Percentiles rank a stretch among this genome's conserved stretches.
Conservation (phyloP, 2,329 filamentous ascomycete genomes). For the Ceratocystis ficicola region DNA sequence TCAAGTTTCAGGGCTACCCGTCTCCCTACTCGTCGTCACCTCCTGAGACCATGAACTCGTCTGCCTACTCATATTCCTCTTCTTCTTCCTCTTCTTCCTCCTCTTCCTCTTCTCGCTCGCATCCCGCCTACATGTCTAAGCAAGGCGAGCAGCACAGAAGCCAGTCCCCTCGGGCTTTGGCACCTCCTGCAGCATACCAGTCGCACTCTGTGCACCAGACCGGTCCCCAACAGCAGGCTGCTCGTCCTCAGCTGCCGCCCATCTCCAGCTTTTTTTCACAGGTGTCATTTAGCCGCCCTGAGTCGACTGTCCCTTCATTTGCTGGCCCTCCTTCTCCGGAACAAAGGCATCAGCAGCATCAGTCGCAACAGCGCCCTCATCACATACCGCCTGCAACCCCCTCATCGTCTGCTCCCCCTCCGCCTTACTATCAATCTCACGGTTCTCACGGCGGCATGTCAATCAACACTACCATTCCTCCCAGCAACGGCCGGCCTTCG, state of each 20-base stretch:
- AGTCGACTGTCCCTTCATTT: background rate
- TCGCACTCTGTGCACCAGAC: background rate
- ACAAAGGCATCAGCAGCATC: background rate
- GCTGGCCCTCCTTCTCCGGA: background rate
- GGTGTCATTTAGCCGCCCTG: conserved; percentile 3
- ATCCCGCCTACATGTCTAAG: background rate
- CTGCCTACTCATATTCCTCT: background rate
- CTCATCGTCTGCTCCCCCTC: background rate
- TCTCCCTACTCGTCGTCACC: background rate
- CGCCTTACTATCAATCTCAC: conserved; percentile 5
- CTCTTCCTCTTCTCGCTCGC: background rate
- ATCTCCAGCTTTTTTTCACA: conserved; percentile 5
- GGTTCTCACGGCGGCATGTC: background rate
- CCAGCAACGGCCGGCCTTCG: background rate
- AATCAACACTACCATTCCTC: background rate
- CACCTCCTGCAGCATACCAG: background rate
- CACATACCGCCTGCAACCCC: background rate
- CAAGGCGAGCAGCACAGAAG: background rate
- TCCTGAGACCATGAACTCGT: conserved; percentile 1
- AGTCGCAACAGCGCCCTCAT: background rate
- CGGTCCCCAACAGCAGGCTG: background rate
- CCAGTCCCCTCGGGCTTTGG: background rate
- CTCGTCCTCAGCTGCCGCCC: conserved; percentile 4
- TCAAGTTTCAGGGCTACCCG: conserved; percentile 9
- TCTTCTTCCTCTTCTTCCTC: background rate